Evolutionary conservation across 768 basidiomycete genomes (phyloP), one percentile per base, ranked within the genome.

Genomic region (Daedaleopsis sinensis): DNA sequence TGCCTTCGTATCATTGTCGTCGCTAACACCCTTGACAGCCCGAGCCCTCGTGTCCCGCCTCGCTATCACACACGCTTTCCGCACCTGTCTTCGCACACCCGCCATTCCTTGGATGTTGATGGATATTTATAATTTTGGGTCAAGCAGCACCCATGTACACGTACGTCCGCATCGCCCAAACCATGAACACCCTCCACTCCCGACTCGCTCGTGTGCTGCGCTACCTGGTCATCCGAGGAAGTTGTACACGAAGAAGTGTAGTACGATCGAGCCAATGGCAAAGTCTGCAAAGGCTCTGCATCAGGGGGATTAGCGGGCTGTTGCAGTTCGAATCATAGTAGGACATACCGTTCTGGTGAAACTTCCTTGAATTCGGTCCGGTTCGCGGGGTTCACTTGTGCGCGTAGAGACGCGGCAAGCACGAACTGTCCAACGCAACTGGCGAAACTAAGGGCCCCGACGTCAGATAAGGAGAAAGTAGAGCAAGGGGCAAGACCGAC

Each of bases 211-310:
- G 24, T 18, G 52, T 37, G 12, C 19, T 13, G 23, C 19, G 21
- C 38, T 21, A 35, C 52, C 15, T 46, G n/a, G 3, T 67, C 74
- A 98, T 74, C 96, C 97, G 15, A 99, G 83, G 83, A 97, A 98
- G 78, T 98, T 98, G 83, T 89, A 98, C 62, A 97, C 96, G 74
- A 98, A 99, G 80, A 98, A 95, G 76, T 99, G 97, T 37, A 99
- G 81, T 42, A 98, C 87, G 64, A 98, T 89, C 3, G 94, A 96
- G n/a, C 95, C 95, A 48, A 96, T 74, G 27, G 91, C 91, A 71
- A 98, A 99, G 71, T 99, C 97, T 48, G 93, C 96, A 70, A 99
- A 99, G 19, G 97, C 97, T 70, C 97, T 99, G 71, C 50, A 32
- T 38, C 53, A 49, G 24, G 52, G 54, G n/a, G 15, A 19, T 47